Evolutionary conservation across 2,329 filamentous ascomycete genomes (phyloP).

Genomic region (Calonectria montana): DNA sequence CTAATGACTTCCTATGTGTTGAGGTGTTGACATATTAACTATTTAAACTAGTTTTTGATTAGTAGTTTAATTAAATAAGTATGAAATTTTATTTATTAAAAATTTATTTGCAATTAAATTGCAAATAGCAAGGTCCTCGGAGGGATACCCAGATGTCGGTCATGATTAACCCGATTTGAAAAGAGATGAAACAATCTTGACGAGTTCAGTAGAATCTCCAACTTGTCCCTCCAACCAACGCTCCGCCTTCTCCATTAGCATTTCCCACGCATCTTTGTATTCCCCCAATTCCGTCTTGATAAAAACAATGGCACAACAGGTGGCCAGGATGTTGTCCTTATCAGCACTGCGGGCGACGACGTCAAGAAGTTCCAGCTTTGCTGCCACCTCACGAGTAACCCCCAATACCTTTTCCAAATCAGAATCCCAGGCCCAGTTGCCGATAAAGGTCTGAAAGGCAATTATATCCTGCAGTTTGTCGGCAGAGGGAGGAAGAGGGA

Average conservation of each 20-base stretch:
- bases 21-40: no score
- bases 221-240: conserved; percentile 55
- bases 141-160: no score
- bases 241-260: conserved; percentile 70
- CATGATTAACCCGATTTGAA: no score
- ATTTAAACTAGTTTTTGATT: no score
- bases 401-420: conserved; percentile 43
- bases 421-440: conserved; percentile 44
- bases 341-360: neutral
- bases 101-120: no score
- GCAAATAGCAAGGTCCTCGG: no score
- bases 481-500: no score
- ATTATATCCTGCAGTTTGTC: conserved; percentile 54
- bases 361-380: conserved; percentile 14
- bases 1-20: no score
- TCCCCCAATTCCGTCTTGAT: conserved; percentile 57
- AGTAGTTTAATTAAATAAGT: no score
- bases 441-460: conserved; percentile 57
- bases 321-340: conserved; percentile 37
- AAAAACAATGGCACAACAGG: conserved; percentile 43
- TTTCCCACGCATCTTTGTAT: conserved; percentile 69
- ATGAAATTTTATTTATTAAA: no score
- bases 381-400: conserved; percentile 12
- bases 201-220: neutral
- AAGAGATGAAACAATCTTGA: neutral